Percentiles rank a stretch among this genome's conserved stretches.
phyloP scores from a whole-genome alignment of 306 rosid species.

The Dalbergia cochinchinensis region DNA sequence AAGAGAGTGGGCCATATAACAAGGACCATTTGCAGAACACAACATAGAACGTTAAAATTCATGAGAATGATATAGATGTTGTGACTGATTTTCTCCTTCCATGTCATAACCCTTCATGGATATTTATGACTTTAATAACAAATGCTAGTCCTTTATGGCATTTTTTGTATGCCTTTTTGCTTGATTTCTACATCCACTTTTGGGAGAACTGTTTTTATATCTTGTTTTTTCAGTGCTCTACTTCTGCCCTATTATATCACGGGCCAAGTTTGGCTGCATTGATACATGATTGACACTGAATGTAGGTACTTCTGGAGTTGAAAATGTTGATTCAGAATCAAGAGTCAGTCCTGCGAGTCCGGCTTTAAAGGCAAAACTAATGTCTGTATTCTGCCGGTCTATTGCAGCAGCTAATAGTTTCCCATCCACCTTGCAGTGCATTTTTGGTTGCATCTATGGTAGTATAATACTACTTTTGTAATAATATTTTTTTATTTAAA shows the following conservation, averaged over 20 bases:
- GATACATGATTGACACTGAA: conserved; percentile 41
- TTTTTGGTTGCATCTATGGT: conserved; percentile 96
- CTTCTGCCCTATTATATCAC: not conserved
- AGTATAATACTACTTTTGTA: conserved; percentile 30
- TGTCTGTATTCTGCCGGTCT: conserved; percentile 95
- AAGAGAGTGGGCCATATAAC: no score
- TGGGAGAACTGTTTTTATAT: no score
- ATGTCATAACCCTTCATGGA: no score
- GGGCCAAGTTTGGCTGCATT: not conserved
- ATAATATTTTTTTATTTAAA: conserved; percentile 20
- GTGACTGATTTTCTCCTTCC: no score
- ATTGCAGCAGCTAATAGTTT: conserved; percentile 93
- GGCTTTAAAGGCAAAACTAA: conserved; percentile 80
- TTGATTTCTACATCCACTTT: no score
- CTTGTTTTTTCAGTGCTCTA: no score
- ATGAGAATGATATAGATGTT: no score
- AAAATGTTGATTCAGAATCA: conserved; percentile 68
- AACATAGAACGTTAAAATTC: no score
- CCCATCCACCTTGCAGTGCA: conserved; percentile 95
- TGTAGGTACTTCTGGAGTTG: conserved; percentile 78
- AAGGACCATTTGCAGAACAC: no score
- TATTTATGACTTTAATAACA: no score
- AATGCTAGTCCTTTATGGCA: no score
- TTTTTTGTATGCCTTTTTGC: no score
- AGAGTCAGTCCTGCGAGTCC: conserved; percentile 79